phyloP scores from a whole-genome alignment of 2,329 filamentous ascomycete species.

The Fusarium multiceps region DNA sequence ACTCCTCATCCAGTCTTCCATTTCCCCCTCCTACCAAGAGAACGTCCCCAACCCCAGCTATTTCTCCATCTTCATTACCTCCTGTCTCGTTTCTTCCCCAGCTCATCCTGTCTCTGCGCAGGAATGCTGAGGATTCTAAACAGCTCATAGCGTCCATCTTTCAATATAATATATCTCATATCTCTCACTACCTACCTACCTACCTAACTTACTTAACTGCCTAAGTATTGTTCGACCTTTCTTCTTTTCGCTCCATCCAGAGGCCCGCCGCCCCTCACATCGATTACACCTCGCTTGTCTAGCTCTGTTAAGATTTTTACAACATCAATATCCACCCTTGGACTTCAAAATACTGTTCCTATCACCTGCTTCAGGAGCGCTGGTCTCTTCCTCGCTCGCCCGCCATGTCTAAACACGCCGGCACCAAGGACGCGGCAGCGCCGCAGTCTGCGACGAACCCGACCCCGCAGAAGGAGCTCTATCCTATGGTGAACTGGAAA shows the following conservation, averaged over 20 bases:
- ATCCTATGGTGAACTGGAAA: slow-evolving; percentile 77
- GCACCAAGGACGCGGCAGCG: slow-evolving; percentile 42
- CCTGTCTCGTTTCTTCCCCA: not conserved
- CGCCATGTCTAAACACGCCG: slow-evolving; percentile 40
- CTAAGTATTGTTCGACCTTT: not conserved
- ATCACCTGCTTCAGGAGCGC: slow-evolving; percentile 14
- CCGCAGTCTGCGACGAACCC: slow-evolving; percentile 40
- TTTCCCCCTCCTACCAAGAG: slow-evolving; percentile 23
- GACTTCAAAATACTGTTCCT: not conserved
- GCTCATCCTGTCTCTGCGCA: not conserved
- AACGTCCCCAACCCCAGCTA: slow-evolving; percentile 32
- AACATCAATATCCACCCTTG: slow-evolving; percentile 10
- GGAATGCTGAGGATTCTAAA: slow-evolving; percentile 19
- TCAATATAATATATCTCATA: slow-evolving; percentile 17
- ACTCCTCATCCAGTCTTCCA: slow-evolving; percentile 10
- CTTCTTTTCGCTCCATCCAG: slow-evolving; percentile 4
- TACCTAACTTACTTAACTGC: not conserved
- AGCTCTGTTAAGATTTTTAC: slow-evolving; percentile 27
- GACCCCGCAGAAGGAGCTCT: slow-evolving; percentile 63
- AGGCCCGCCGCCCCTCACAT: slow-evolving; percentile 31
- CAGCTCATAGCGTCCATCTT: slow-evolving; percentile 4
- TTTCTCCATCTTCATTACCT: slow-evolving; percentile 30
- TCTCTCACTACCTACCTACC: not conserved
- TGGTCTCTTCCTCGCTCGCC: slow-evolving; percentile 16
- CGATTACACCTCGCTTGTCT: slow-evolving; percentile 18